These are phyloP conservation scores for Isabelozyma rhagii DNA, from an alignment of 805 yeast genomes.

Conservation along the genomic window DNA sequence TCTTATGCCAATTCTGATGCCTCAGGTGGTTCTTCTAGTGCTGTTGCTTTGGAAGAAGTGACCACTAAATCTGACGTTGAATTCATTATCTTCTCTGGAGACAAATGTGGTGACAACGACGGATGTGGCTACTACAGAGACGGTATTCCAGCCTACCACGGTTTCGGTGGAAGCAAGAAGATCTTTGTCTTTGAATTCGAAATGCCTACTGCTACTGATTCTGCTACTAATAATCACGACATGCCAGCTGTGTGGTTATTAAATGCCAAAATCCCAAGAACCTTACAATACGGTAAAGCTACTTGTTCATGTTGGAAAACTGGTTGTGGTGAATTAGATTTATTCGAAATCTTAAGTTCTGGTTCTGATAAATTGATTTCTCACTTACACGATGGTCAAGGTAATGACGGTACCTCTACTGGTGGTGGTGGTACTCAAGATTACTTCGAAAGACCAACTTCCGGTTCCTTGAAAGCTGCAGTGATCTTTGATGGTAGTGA, in stretches of 20 bases:
- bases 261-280: slow-evolving; percentile 95
- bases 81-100: slow-evolving; percentile 75
- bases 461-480: slow-evolving; percentile 81
- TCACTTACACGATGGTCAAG: slow-evolving; percentile 84
- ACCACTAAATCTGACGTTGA: slow-evolving; percentile 73
- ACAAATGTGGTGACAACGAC: slow-evolving; percentile 50
- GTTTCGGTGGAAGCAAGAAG: slow-evolving; percentile 81
- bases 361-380: slow-evolving; percentile 76
- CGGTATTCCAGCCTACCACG: slow-evolving; percentile 90
- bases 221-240: slow-evolving; percentile 62
- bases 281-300: slow-evolving; percentile 83
- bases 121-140: slow-evolving; percentile 82
- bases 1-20: slow-evolving; percentile 82
- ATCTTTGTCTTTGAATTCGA: slow-evolving; percentile 89
- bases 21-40: slow-evolving; percentile 62
- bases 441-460: slow-evolving; percentile 83
- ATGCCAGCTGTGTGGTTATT: slow-evolving; percentile 99
- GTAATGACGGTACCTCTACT: slow-evolving; percentile 38
- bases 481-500: slow-evolving; percentile 63
- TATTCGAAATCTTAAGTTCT: slow-evolving; percentile 79
- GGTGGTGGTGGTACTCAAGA: slow-evolving; percentile 91
- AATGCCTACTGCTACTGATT: slow-evolving; percentile 73
- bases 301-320: slow-evolving; percentile 94
- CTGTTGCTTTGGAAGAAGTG: slow-evolving; percentile 67
- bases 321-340: slow-evolving; percentile 97